Evolutionary conservation across 169 alveolate species (phyloP).

Genomic region (Plasmodium coatneyi): DNA sequence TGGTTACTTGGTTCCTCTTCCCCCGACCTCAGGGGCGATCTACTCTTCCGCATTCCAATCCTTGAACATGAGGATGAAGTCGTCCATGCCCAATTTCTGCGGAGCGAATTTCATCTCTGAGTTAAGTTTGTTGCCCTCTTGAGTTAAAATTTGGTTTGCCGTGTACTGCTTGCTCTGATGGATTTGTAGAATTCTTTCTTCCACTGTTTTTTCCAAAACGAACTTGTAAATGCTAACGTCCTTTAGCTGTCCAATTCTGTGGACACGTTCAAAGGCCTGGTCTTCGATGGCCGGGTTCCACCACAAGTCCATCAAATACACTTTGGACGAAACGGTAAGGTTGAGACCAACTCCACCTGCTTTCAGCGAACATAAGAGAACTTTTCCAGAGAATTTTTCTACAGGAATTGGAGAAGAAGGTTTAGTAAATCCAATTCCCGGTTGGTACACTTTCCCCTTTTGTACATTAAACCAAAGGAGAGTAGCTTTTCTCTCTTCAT

Average conservation of each 20-base stretch:
- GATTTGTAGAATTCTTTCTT: slow-evolving; percentile 89
- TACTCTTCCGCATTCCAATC: slow-evolving; percentile 66
- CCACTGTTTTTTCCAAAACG: slow-evolving; percentile 85
- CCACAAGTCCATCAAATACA: slow-evolving; percentile 91
- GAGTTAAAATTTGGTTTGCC: slow-evolving; percentile 51
- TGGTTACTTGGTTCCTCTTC: background rate
- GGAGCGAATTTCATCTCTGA: slow-evolving; percentile 41
- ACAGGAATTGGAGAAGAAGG: slow-evolving; percentile 28
- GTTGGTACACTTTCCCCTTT: slow-evolving; percentile 62
- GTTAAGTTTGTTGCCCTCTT: slow-evolving; percentile 58
- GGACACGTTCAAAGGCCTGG: slow-evolving; percentile 95
- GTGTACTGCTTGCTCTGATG: slow-evolving; percentile 79
- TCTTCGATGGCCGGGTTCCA: slow-evolving; percentile 94
- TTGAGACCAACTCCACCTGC: slow-evolving; percentile 94
- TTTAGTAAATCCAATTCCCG: slow-evolving; percentile 46
- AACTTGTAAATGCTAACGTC: slow-evolving; percentile 87
- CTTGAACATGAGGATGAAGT: slow-evolving; percentile 66
- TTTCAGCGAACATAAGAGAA: slow-evolving; percentile 86
- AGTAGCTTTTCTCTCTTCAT: slow-evolving; percentile 42
- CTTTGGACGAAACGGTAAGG: slow-evolving; percentile 86
- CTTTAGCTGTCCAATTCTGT: slow-evolving; percentile 94
- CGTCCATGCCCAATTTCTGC: slow-evolving; percentile 71
- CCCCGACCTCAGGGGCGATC: background rate
- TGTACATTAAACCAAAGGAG: slow-evolving; percentile 72
- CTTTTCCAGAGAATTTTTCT: slow-evolving; percentile 77